Evolutionary conservation across 2,329 filamentous ascomycete species (phyloP).

Genomic region (Penicillium griseofulvum): DNA sequence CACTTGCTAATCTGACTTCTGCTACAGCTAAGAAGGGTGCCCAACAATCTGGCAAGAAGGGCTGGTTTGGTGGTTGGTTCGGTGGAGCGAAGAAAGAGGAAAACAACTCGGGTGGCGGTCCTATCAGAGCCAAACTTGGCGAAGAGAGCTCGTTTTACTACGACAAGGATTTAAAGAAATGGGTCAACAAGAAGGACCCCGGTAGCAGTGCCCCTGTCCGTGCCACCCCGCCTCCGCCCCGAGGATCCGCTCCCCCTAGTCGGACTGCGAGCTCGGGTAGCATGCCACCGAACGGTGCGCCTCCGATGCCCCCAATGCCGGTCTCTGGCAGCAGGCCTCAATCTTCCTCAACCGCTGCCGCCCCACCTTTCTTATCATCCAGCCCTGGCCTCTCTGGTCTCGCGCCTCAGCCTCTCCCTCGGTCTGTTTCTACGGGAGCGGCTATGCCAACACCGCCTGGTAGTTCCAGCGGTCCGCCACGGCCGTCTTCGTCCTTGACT

Average conservation of each 20-base stretch:
- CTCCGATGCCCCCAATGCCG: slow-evolving; percentile 15
- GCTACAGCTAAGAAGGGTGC: slow-evolving; percentile 37
- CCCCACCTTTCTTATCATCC: slow-evolving; percentile 24
- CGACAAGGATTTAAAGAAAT: slow-evolving; percentile 93
- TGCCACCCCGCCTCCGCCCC: slow-evolving; percentile 77
- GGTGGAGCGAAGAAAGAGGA: slow-evolving; percentile 60
- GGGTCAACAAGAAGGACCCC: slow-evolving; percentile 93
- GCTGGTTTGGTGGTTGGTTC: slow-evolving; percentile 87
- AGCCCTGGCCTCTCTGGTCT: slow-evolving; percentile 34
- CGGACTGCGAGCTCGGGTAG: slow-evolving; percentile 55
- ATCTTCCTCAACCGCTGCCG: slow-evolving; percentile 32
- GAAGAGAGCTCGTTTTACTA: slow-evolving; percentile 93
- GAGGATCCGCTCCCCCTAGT: slow-evolving; percentile 51
- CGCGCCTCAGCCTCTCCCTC: slow-evolving; percentile 32
- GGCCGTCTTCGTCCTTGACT: slow-evolving; percentile 78
- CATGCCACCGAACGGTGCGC: slow-evolving; percentile 47
- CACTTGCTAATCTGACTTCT: slow-evolving; percentile 46
- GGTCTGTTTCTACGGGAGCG: slow-evolving; percentile 39
- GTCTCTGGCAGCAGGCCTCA: slow-evolving; percentile 30
- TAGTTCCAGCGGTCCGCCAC: slow-evolving; percentile 47
- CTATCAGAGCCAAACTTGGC: slow-evolving; percentile 90
- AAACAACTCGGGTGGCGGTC: slow-evolving; percentile 41
- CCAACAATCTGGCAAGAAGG: slow-evolving; percentile 44
- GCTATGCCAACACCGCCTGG: slow-evolving; percentile 37
- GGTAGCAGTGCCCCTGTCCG: slow-evolving; percentile 57